Evolutionary conservation across 495 filamentous ascomycete genomes (phyloP).

Genomic region (Wilcoxina mikolae): DNA sequence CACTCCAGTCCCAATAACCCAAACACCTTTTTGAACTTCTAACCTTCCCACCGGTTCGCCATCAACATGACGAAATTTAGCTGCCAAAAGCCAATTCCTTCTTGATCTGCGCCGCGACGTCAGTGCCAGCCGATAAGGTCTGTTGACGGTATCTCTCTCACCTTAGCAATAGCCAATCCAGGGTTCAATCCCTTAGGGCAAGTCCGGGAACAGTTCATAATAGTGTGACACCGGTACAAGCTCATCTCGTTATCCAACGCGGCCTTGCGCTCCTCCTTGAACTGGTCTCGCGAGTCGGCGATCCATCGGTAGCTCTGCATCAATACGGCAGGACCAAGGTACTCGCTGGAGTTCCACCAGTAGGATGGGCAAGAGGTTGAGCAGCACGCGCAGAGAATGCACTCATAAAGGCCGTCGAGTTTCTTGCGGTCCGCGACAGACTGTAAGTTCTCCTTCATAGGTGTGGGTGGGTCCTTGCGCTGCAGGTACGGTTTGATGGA

Average conservation of each 20-base stretch:
- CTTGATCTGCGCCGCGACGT: constrained; percentile 49
- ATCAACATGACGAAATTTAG: too few relatives aligned
- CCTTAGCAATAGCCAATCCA: constrained; percentile 82
- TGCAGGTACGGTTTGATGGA: constrained; percentile 98
- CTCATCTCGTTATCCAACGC: constrained; percentile 96
- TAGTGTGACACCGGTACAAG: constrained; percentile 96
- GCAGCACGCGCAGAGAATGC: constrained; percentile 99
- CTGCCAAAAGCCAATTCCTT: constrained; percentile 67
- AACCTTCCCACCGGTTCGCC: too few relatives aligned
- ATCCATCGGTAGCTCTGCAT: constrained; percentile 96
- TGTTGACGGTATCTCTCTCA: constrained; percentile 58
- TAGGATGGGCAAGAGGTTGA: constrained; percentile 95
- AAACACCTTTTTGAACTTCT: too few relatives aligned
- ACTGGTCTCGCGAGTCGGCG: constrained; percentile 81
- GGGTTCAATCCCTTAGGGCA: constrained; percentile 98
- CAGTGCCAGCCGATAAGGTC: background rate
- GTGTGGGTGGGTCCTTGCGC: constrained; percentile 57
- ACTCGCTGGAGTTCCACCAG: constrained; percentile 99
- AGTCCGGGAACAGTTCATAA: constrained; percentile 90
- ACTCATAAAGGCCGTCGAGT: constrained; percentile 96
- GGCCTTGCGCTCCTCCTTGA: constrained; percentile 68
- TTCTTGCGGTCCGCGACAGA: constrained; percentile 80
- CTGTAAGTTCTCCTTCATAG: constrained; percentile 82
- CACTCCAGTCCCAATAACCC: too few relatives aligned
- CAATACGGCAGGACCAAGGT: constrained; percentile 90